Evolutionary conservation across 441 rosid species (phyloP), one percentile per base, ranked within the genome.

Genomic region (Arabidopsis lyrata): DNA sequence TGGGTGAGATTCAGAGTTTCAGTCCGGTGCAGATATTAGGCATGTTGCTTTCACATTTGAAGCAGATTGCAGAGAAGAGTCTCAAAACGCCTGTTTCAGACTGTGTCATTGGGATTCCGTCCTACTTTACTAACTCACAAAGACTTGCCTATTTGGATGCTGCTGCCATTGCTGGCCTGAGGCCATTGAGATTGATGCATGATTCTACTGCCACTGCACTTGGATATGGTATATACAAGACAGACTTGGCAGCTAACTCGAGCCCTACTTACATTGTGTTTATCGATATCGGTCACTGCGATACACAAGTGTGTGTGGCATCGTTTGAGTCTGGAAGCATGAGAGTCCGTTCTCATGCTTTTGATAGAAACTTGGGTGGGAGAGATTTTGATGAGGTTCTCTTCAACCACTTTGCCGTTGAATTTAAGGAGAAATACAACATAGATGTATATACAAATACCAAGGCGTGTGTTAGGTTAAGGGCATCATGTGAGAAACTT

Each of bases 181-280:
- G 86, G 78, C 92, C 95, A 5, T 72, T 93, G 88, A 87, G 95
- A 76, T 83, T 95, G 86, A 87, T 95, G 87, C 99, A 95, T 78
- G 99, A 95, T 63, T 88, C 87, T 74, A 83, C 97, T 5, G 98
- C 98, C 44, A 91, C 92, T 73, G 95, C 99, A 13, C 95, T 95
- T 52, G 87, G 96, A 68, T 95, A 95, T 73, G 99, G 99, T 75
- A 91, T 95, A 55, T 95, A 95, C 74, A 93, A 86, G 83, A 85
- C 92, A 15, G 97, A 95, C 74, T 80, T 91, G 74, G 63, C 88
- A 56, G 72, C 91, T 44, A 79, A 74, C 48, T 72, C 78, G 2
- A 86, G 80, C 53, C 85, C 88, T 75, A 81, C 87, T 56, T 80
- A 63, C 81, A 86, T 84, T 45, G 91, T 83, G 7, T 91, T 93